Conservation (phyloP, 495 filamentous ascomycete species). For the Hyaloscypha bicolor region DNA sequence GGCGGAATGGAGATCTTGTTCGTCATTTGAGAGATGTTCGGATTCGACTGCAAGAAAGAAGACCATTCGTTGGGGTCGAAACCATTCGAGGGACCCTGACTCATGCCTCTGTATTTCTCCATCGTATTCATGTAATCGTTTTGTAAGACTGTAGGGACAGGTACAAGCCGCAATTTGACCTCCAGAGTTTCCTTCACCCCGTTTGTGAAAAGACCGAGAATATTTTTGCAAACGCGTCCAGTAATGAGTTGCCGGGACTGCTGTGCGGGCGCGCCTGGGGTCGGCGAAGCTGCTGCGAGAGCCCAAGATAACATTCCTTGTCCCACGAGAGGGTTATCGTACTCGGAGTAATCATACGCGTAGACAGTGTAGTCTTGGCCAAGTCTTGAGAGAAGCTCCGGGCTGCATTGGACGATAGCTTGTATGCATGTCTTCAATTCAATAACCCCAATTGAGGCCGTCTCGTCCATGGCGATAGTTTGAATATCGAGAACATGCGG, state of each 20-base stretch:
- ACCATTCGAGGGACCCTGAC: conserved; percentile 57
- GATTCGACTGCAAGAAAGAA: conserved; percentile 63
- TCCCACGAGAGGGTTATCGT: conserved; percentile 87
- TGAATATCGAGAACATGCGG: conserved; percentile 79
- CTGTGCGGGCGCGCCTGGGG: conserved; percentile 55
- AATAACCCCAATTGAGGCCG: conserved; percentile 75
- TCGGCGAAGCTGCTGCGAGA: conserved; percentile 60
- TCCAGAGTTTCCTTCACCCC: conserved; percentile 88
- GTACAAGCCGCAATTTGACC: conserved; percentile 86
- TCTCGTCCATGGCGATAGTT: conserved; percentile 76
- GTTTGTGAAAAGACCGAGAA: conserved; percentile 79
- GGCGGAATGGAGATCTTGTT: conserved; percentile 3
- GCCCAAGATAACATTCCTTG: conserved; percentile 95
- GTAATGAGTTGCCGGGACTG: conserved; percentile 79
- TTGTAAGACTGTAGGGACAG: conserved; percentile 75
- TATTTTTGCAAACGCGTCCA: conserved; percentile 83
- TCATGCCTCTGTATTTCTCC: conserved; percentile 51
- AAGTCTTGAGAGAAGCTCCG: conserved; percentile 80
- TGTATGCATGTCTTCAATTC: conserved; percentile 89
- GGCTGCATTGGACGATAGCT: conserved; percentile 75
- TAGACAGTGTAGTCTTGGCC: conserved; percentile 96
- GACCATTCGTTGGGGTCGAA: conserved; percentile 74
- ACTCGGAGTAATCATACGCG: conserved; percentile 95
- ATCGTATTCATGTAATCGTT: conserved; percentile 64
- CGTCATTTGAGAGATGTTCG: conserved; percentile 34